Conservation (phyloP, 257 asterid species). For the Cordia subcordata region DNA sequence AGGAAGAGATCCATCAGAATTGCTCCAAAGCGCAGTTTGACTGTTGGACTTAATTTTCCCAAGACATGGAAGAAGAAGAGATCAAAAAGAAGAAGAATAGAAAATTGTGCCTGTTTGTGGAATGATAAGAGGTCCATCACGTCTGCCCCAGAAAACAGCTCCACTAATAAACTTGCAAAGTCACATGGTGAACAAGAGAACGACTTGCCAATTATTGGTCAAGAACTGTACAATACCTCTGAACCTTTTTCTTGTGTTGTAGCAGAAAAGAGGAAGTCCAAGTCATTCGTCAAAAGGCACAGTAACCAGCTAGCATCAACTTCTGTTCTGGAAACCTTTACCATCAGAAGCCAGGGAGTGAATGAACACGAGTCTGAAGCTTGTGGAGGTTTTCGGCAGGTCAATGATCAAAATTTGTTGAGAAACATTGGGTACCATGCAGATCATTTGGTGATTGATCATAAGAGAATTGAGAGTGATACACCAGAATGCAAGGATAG, state of each 20-base stretch:
- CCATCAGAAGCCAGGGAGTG: not conserved
- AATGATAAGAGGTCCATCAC: not conserved
- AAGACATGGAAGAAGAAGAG: not conserved
- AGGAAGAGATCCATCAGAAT: not conserved
- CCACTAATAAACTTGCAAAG: not conserved
- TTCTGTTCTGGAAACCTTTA: conserved; percentile 8
- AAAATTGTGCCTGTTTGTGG: not conserved
- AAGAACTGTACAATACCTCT: not conserved
- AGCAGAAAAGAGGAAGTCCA: conserved; percentile 12
- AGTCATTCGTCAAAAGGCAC: not conserved
- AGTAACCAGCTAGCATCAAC: not conserved
- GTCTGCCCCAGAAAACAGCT: too few species aligned
- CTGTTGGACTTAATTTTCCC: too few species aligned
- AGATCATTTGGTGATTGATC: too few species aligned
- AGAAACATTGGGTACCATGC: too few species aligned
- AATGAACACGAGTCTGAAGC: too few species aligned
- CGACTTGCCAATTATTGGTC: not conserved
- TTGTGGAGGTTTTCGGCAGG: too few species aligned
- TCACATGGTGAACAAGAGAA: not conserved
- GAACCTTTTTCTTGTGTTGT: not conserved
- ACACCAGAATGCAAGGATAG: too few species aligned
- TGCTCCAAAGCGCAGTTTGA: too few species aligned
- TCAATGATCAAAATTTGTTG: too few species aligned
- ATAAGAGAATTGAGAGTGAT: too few species aligned
- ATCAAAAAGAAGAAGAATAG: not conserved